Conservation (phyloP, 768 basidiomycete genomes). For the Tephrocybe sp. region DNA sequence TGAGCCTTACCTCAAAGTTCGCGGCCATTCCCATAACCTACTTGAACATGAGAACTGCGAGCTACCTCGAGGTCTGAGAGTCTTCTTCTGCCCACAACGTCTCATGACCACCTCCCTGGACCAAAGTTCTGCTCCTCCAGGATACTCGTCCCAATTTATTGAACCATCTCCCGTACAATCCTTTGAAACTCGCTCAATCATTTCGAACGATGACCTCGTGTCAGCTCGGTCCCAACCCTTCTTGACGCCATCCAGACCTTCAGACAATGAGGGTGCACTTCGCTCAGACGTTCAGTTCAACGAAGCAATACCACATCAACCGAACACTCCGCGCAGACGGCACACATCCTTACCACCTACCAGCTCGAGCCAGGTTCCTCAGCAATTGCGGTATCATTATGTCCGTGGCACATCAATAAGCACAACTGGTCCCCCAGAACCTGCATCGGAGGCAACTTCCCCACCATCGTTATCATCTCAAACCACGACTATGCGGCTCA, state of each 20-base stretch:
- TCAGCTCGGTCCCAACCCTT: constrained; percentile 3
- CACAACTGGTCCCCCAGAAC: constrained; percentile 1
- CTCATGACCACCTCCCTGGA: neutral
- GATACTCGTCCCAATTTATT: constrained; percentile 2
- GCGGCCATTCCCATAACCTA: too few species aligned
- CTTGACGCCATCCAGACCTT: neutral
- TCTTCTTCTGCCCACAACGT: too few species aligned
- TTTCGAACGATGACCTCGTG: constrained; percentile 3
- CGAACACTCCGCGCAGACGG: constrained; percentile 1
- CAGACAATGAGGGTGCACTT: neutral
- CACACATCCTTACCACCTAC: constrained; percentile 9
- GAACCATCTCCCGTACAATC: constrained; percentile 3
- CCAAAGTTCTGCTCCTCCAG: constrained; percentile 4
- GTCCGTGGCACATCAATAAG: constrained; percentile 10
- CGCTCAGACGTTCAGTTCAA: constrained; percentile 4
- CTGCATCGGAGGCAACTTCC: neutral
- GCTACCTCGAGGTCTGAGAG: too few species aligned
- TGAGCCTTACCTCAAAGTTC: too few species aligned
- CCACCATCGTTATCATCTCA: neutral
- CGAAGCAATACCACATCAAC: neutral
- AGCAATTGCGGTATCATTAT: constrained; percentile 11
- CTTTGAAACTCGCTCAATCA: neutral
- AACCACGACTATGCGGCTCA: constrained; percentile 6
- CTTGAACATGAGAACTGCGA: too few species aligned
- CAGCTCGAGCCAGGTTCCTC: constrained; percentile 5